Conservation (phyloP, 129 eudicot genomes). For the Erigeron canadensis region DNA sequence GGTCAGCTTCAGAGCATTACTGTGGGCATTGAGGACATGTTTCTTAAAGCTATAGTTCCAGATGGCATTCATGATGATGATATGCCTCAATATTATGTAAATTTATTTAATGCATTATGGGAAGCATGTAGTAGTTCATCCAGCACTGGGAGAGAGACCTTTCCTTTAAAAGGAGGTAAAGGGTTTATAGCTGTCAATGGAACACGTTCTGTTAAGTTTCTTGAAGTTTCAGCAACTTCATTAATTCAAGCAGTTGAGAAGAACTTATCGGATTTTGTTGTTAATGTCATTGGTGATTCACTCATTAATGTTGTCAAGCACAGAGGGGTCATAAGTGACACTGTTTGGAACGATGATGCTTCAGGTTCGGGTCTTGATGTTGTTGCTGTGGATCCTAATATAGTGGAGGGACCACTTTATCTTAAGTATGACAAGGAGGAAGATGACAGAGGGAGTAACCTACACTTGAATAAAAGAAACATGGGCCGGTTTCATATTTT, state of each 20-base stretch:
- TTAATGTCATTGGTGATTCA: conserved; percentile 71
- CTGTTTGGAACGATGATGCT: conserved; percentile 47
- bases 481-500: conserved; percentile 68
- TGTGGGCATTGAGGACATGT: conserved; percentile 98
- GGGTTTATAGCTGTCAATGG: conserved; percentile 78
- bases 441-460: conserved; percentile 46
- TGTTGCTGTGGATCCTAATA: conserved; percentile 33
- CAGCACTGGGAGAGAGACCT: conserved; percentile 81
- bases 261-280: conserved; percentile 68
- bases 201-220: conserved; percentile 88
- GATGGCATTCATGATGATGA: conserved; percentile 47
- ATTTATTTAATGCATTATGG: conserved; percentile 85
- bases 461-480: conserved; percentile 43
- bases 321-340: conserved; percentile 60
- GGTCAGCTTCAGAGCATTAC: conserved; percentile 70
- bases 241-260: conserved; percentile 68
- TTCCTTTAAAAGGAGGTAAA: conserved; percentile 79
- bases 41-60: conserved; percentile 67
- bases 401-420: conserved; percentile 63
- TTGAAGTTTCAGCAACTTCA: conserved; percentile 62
- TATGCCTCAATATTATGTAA: conserved; percentile 45
- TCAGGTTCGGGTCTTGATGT: conserved; percentile 48
- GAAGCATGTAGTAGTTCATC: conserved; percentile 88
- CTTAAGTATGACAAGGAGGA: conserved; percentile 65
- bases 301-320: conserved; percentile 67